Conservation (phyloP, 2,329 filamentous ascomycete genomes). For the Aspergillus quadrilineatus region DNA sequence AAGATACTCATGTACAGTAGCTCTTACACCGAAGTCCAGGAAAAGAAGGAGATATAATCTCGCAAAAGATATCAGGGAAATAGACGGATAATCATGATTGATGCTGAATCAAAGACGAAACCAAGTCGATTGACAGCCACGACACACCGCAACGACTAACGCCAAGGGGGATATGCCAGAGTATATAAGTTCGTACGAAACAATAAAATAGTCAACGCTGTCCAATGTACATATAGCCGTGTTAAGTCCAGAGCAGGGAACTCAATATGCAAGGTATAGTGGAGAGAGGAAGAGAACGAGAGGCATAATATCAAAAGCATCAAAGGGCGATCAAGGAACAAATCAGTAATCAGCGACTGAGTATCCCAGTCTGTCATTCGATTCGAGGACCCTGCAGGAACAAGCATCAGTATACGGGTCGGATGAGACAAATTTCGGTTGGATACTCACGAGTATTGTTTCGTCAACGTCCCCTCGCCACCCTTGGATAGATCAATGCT, state of each 20-base stretch:
- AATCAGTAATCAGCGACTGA: conserved; percentile 37
- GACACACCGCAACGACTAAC: not conserved
- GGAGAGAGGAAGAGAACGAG: not conserved
- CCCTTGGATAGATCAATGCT: conserved; percentile 93
- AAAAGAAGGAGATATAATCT: not conserved
- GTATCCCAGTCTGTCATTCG: conserved; percentile 44
- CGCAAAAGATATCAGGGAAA: not conserved
- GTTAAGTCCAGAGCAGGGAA: not conserved
- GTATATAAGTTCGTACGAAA: not conserved
- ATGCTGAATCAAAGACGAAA: not conserved
- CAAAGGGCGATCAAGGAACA: not conserved
- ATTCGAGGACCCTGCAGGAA: conserved; percentile 41
- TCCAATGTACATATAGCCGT: not conserved
- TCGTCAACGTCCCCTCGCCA: conserved; percentile 85
- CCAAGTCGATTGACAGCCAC: not conserved
- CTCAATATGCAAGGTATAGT: conserved; percentile 2
- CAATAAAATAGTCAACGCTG: not conserved
- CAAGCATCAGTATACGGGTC: not conserved
- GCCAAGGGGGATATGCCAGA: conserved; percentile 9
- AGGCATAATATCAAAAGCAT: not conserved
- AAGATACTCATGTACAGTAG: not conserved
- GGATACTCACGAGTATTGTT: conserved; percentile 83
- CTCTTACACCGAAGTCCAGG: not conserved
- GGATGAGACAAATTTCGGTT: not conserved
- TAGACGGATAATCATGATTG: not conserved